These are phyloP conservation scores for Blastobotrys capitulatus DNA, from an alignment of 1,139 yeast species.

Conservation along the genomic window DNA sequence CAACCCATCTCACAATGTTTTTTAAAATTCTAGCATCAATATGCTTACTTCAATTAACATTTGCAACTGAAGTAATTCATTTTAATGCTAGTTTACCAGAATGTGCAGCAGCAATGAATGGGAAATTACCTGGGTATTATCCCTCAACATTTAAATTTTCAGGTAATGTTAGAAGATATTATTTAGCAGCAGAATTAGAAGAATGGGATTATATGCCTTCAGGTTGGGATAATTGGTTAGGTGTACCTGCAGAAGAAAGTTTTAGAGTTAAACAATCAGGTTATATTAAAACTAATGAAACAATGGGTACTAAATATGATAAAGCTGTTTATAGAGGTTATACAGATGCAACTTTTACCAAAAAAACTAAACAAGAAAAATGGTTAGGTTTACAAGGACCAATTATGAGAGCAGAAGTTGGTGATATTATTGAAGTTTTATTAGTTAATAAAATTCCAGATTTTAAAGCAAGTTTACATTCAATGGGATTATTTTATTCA, in stretches of 20 bases:
- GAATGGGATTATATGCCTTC: slow-evolving; percentile 9
- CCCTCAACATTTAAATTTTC: slow-evolving; percentile 5
- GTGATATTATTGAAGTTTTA: slow-evolving; percentile 8
- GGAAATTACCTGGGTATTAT: slow-evolving; percentile 4
- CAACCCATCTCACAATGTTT: too few species aligned
- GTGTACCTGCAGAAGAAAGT: slow-evolving; percentile 7
- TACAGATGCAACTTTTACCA: slow-evolving; percentile 7
- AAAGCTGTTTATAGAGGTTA: slow-evolving; percentile 9
- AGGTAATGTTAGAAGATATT: slow-evolving; percentile 9
- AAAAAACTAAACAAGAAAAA: background rate
- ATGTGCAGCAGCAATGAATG: slow-evolving; percentile 7
- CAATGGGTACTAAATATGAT: slow-evolving; percentile 9
- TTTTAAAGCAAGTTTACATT: slow-evolving; percentile 6
- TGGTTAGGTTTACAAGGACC: slow-evolving; percentile 10
- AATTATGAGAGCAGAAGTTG: slow-evolving; percentile 9
- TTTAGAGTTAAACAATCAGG: slow-evolving; percentile 1
- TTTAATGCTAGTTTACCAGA: slow-evolving; percentile 1
- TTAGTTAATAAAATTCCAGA: slow-evolving; percentile 5
- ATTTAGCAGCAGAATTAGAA: slow-evolving; percentile 5
- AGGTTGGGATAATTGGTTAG: slow-evolving; percentile 11
- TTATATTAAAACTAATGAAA: background rate
- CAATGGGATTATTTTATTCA: slow-evolving; percentile 10
- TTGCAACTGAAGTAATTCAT: slow-evolving; percentile 1
- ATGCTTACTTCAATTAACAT: too few species aligned
- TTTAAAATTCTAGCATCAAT: too few species aligned